Evolutionary conservation across 176 grass and related monocot genomes (phyloP).

Genomic region (Cocos nucifera): DNA sequence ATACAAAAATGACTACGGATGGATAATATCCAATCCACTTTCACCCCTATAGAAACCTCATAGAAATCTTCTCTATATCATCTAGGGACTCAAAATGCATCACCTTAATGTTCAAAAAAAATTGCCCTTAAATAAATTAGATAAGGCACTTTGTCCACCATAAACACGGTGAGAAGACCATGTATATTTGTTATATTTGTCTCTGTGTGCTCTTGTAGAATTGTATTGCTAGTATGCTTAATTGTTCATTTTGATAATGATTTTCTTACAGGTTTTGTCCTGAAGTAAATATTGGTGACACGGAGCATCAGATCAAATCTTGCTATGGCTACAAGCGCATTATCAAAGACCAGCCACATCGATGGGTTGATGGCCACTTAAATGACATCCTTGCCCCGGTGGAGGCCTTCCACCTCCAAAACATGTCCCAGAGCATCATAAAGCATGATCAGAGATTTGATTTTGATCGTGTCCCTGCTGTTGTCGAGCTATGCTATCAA

Average conservation of each 20-base stretch:
- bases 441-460: constrained; percentile 79
- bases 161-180: too few species aligned
- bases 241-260: neutral
- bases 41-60: too few species aligned
- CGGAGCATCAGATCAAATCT: constrained; percentile 57
- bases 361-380: constrained; percentile 45
- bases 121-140: too few species aligned
- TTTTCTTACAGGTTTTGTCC: constrained; percentile 61
- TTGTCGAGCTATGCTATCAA: constrained; percentile 78
- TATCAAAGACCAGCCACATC: constrained; percentile 42
- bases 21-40: too few species aligned
- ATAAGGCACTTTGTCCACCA: too few species aligned
- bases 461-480: constrained; percentile 51
- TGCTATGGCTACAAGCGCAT: constrained; percentile 63
- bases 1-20: too few species aligned
- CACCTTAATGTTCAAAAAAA: too few species aligned
- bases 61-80: too few species aligned
- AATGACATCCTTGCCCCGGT: constrained; percentile 64
- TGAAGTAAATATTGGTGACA: constrained; percentile 55
- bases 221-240: too few species aligned
- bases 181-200: too few species aligned
- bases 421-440: constrained; percentile 69
- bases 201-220: too few species aligned
- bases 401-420: constrained; percentile 47
- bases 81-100: too few species aligned